Evolutionary conservation across 495 filamentous ascomycete species (phyloP).

Genomic region (Penicillium maclennaniae): DNA sequence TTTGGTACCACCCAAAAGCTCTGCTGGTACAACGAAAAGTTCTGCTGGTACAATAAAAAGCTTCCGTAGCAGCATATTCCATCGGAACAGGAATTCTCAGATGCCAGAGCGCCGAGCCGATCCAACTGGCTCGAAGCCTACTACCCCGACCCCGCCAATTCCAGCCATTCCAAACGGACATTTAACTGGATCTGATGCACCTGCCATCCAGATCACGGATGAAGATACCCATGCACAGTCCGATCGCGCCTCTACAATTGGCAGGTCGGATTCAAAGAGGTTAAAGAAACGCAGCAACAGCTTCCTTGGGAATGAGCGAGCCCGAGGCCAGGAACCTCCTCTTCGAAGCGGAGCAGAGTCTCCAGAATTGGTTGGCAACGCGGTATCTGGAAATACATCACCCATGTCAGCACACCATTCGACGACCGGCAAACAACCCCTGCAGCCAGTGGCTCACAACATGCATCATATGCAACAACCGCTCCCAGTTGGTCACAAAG

Average conservation of each 20-base stretch:
- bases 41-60: constrained; percentile 66
- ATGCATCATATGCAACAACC: constrained; percentile 40
- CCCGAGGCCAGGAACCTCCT: constrained; percentile 14
- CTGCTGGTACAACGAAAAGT: constrained; percentile 66
- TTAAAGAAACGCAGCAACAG: constrained; percentile 44
- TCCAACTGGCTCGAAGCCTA: constrained; percentile 4
- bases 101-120: constrained; percentile 29
- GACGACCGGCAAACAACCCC: constrained; percentile 34
- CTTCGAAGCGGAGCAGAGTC: constrained; percentile 17
- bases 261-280: constrained; percentile 41
- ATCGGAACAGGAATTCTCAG: constrained; percentile 44
- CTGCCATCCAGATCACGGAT: constrained; percentile 48
- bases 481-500: constrained; percentile 40
- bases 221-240: constrained; percentile 29
- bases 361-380: constrained; percentile 39
- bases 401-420: constrained; percentile 19
- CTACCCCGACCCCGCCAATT: constrained; percentile 17
- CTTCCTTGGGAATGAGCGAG: constrained; percentile 22
- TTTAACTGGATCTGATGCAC: constrained; percentile 26
- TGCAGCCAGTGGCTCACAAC: constrained; percentile 51
- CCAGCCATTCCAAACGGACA: constrained; percentile 17
- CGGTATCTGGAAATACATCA: constrained; percentile 31
- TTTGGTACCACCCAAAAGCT: constrained; percentile 61
- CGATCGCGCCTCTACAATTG: constrained; percentile 23
- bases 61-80: constrained; percentile 71